These are phyloP conservation scores for Taiwanofungus camphoratus DNA, from an alignment of 1,284 basidiomycete species.

Conservation along the genomic window DNA sequence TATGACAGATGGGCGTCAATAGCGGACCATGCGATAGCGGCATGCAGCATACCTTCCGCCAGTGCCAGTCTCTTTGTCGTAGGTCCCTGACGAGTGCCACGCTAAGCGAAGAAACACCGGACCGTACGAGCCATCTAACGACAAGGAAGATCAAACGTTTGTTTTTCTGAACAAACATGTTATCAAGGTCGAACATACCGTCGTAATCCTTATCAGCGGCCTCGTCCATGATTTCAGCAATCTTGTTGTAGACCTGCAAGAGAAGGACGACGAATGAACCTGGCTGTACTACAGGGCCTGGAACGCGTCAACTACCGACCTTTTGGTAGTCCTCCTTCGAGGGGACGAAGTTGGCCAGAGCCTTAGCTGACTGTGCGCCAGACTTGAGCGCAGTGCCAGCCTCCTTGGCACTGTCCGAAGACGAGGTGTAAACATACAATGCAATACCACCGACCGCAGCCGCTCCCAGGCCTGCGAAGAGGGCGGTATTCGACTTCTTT, in stretches of 20 bases:
- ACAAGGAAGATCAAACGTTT: background rate
- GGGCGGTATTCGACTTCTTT: slow-evolving; percentile 42
- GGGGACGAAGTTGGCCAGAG: slow-evolving; percentile 57
- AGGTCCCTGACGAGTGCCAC: slow-evolving; percentile 91
- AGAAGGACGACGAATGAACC: background rate
- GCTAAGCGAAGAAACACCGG: slow-evolving; percentile 91
- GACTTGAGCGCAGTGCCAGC: slow-evolving; percentile 51
- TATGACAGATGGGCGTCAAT: slow-evolving; percentile 23
- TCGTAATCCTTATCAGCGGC: slow-evolving; percentile 71
- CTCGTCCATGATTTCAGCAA: slow-evolving; percentile 73
- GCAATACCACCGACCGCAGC: slow-evolving; percentile 43
- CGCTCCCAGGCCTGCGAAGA: slow-evolving; percentile 53
- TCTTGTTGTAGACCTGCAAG: slow-evolving; percentile 77
- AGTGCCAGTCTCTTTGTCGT: slow-evolving; percentile 80
- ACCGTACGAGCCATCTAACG: slow-evolving; percentile 82
- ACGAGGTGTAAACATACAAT: slow-evolving; percentile 47
- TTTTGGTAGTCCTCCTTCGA: slow-evolving; percentile 84
- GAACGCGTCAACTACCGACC: slow-evolving; percentile 32
- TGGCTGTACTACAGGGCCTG: background rate
- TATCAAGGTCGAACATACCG: slow-evolving; percentile 40
- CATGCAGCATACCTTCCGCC: slow-evolving; percentile 69
- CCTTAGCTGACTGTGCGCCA: slow-evolving; percentile 56
- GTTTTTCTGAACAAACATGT: too few relatives aligned
- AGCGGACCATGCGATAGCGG: slow-evolving; percentile 6
- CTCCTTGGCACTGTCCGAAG: slow-evolving; percentile 41